Base-by-base conservation (phyloP, 1,284 basidiomycete species). In the Taiwanofungus camphoratus region DNA sequence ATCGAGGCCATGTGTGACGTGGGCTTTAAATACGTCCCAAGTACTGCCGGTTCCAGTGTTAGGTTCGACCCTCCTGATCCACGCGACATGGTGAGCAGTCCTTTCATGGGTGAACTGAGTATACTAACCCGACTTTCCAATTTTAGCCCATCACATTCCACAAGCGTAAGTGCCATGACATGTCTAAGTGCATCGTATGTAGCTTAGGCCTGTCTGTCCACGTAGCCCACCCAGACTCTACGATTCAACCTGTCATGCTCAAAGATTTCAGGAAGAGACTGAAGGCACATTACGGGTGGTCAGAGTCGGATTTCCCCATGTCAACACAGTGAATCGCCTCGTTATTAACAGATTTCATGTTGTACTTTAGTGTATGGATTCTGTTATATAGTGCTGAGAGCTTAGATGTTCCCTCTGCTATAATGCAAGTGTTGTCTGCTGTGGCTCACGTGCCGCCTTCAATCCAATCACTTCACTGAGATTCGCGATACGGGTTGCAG, bases 11-110 rank as follows among this genome's bases (percentile, higher is more conserved):
- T 89, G 85, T 65, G 68, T 24, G 83, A 85, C 42, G 79, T 89
- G 74, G 86, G 86, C 32, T 89, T 89, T 61, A 62, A 63, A 1
- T 79, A 79, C 50, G 78, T 82, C 56, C 80, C 79, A 15, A 78
- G 76, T 46, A 87, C 84, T 11, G 85, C 86, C 16, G 86, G 86
- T 2, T 89, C 87, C 9, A 86, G 84, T 59, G 87, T 89, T 21
- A 74, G 85, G 20, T 89, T 89, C 54, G 79, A 85, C 58, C 86
- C 86, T 32, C 84, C 82, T 7, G 66, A 79, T 53, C 63, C 64
- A 45, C 65, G 62, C 35, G 80, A 82, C 53, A 66, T 60, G 53
- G 80, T 82, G 50, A 57, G 76, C 34, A 32, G 16, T 32, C 37
- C 32, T 36, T 46, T 33, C 30, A 34, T 42, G 21, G 27, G 40